Percentiles rank a stretch among this genome's conserved stretches.
Evolutionary conservation across 2,329 filamentous ascomycete genomes (phyloP).

Genomic region (Apiospora malaysiana): DNA sequence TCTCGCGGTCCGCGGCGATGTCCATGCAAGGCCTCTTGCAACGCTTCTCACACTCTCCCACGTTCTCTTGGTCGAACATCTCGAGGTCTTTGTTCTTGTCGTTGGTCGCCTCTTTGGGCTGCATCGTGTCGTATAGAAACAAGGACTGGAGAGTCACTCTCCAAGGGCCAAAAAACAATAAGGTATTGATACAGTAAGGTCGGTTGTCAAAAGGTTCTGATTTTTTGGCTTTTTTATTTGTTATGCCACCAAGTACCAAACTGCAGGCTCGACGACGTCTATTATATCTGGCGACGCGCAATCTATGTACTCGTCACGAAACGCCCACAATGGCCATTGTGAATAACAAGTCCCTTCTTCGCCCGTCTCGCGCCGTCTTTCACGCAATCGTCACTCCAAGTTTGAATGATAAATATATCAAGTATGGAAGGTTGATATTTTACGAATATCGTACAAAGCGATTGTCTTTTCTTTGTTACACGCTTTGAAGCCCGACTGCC

Average conservation of each 20-base stretch:
- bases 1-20: background rate
- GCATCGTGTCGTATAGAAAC: background rate
- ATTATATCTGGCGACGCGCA: background rate
- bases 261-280: fast-evolving
- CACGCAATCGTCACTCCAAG: background rate
- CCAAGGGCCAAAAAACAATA: background rate
- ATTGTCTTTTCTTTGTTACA: background rate
- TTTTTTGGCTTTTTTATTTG: too few species aligned
- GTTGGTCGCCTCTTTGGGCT: too few species aligned
- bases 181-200: background rate
- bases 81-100: background rate
- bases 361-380: background rate
- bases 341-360: background rate
- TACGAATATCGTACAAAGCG: background rate
- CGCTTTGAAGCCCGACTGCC: background rate
- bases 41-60: background rate
- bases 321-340: background rate
- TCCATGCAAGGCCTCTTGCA: background rate
- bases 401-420: background rate
- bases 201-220: background rate
- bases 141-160: background rate
- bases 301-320: background rate
- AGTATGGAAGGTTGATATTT: background rate
- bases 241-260: background rate
- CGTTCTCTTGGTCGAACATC: background rate